Percentiles rank a stretch among this genome's conserved stretches.
phyloP scores from a whole-genome alignment of 179 eudicot genomes.

The Spinacia oleracea region DNA sequence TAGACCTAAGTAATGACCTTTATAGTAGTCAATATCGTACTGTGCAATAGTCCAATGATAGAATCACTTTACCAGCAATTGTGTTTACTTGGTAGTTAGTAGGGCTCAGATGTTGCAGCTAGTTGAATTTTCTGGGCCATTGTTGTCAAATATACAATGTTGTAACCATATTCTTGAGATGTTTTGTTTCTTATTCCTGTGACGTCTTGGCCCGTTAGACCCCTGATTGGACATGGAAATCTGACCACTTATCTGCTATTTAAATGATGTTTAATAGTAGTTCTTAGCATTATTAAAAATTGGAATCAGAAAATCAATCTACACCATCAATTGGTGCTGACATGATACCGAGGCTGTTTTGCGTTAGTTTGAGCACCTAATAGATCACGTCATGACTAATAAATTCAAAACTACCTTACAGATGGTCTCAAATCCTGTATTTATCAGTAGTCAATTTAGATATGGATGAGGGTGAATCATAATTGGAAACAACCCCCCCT shows the following conservation, averaged over 20 bases:
- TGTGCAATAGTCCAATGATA: neutral
- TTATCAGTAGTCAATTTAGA: neutral
- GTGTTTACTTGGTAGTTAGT: neutral
- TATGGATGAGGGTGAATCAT: neutral
- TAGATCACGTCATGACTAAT: neutral
- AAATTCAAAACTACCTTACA: neutral
- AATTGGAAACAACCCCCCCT: no score
- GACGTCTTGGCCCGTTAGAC: neutral
- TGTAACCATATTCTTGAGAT: neutral
- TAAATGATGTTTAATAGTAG: neutral
- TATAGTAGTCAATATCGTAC: neutral
- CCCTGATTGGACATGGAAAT: neutral
- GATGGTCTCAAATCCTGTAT: neutral
- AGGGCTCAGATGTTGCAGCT: constrained; percentile 14
- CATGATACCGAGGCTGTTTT: neutral
- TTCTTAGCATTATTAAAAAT: neutral
- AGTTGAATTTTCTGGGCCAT: neutral
- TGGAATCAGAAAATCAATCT: neutral
- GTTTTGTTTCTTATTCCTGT: neutral
- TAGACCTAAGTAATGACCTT: neutral
- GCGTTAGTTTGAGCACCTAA: neutral
- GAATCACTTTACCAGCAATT: neutral
- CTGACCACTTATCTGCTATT: neutral
- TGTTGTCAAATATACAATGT: neutral
- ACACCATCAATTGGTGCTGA: constrained; percentile 2